Evolutionary conservation across 768 basidiomycete genomes (phyloP).

Genomic region (Boletus sensibilis): DNA sequence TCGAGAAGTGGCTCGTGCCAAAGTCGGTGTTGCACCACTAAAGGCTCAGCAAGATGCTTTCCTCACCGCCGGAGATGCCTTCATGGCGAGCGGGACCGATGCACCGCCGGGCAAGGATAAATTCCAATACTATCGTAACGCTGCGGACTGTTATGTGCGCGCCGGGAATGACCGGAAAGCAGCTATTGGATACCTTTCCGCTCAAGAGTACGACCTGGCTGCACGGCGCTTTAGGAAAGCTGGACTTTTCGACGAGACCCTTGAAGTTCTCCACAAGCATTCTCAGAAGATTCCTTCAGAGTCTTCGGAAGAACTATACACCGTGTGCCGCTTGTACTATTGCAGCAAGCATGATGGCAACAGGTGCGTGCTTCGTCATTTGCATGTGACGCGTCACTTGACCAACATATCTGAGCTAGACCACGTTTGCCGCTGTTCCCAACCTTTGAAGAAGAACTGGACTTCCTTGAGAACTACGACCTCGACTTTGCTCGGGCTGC

Average conservation of each 20-base stretch:
- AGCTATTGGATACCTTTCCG: constrained; percentile 43
- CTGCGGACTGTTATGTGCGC: constrained; percentile 47
- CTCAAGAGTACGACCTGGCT: constrained; percentile 43
- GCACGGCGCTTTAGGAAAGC: constrained; percentile 50
- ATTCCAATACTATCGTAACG: constrained; percentile 39
- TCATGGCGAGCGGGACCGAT: constrained; percentile 40
- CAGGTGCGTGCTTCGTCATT: constrained; percentile 12
- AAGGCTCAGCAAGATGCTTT: constrained; percentile 39
- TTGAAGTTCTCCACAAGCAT: constrained; percentile 42
- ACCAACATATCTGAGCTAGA: constrained; percentile 33
- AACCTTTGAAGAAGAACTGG: constrained; percentile 50
- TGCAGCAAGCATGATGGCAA: constrained; percentile 31
- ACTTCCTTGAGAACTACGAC: constrained; percentile 54
- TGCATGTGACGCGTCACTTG: background rate
- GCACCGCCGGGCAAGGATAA: constrained; percentile 28
- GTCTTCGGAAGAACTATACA: constrained; percentile 38
- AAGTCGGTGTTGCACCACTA: constrained; percentile 25
- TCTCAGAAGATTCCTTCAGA: constrained; percentile 29
- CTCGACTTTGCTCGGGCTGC: constrained; percentile 48
- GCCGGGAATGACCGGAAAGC: constrained; percentile 43
- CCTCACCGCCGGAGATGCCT: constrained; percentile 47
- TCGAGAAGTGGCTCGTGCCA: constrained; percentile 46
- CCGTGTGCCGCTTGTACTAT: constrained; percentile 47
- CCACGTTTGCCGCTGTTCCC: constrained; percentile 49
- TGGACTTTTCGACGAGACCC: constrained; percentile 53